Evolutionary conservation across 257 asterid genomes (phyloP), one percentile per base, ranked within the genome.

Genomic region (Galeopsis tetrahit): DNA sequence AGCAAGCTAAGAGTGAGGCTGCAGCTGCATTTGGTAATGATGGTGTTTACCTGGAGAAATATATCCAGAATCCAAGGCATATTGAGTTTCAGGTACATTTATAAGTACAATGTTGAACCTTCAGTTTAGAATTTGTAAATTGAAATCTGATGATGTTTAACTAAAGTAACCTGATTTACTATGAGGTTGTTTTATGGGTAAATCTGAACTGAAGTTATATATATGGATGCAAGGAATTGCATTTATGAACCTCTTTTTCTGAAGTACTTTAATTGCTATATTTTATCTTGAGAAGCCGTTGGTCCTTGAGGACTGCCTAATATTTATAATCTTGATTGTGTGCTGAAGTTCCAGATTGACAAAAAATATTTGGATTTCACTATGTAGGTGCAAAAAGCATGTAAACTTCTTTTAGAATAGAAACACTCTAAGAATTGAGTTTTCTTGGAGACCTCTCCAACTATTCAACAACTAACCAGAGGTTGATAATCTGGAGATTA

Each of bases 11-110:
- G 83, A 88, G 86, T 76, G 99, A 95, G 83, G 99, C 99, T 77
- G 99, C 93, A 49, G 99, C 98, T 81, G 98, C 99, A 69, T 95
- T 95, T 85, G 99, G 99, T 82, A 95, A 95, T 78, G 99, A 95
- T 49, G 99, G 99, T 57, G 95, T 90, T 77, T 95, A 95, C 87
- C 89, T 95, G 74, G 99, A 95, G 86, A 95, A 95, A 83, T 95
- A 83, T 77, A 75, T 95, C 76, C 91, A 85, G 79, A 95, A 95
- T 75, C 99, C 99, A 67, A 92, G 99, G 85, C 99, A 94, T 71
- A 94, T 94, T 76, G 99, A 94, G 66, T 86, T 86, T 75, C 91
- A 86, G 88, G 91, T 86, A 79, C 64, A 17, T 4, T 71, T 71
- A 62, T 71, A 44, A 28, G 31, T 39, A 36, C 57, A 13, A 32